A percentile compares a stretch with the other conserved stretches of the same genome.
These are phyloP conservation scores for Lipomyces oligophaga DNA, from an alignment of 805 yeast genomes.

Conservation along the genomic window DNA sequence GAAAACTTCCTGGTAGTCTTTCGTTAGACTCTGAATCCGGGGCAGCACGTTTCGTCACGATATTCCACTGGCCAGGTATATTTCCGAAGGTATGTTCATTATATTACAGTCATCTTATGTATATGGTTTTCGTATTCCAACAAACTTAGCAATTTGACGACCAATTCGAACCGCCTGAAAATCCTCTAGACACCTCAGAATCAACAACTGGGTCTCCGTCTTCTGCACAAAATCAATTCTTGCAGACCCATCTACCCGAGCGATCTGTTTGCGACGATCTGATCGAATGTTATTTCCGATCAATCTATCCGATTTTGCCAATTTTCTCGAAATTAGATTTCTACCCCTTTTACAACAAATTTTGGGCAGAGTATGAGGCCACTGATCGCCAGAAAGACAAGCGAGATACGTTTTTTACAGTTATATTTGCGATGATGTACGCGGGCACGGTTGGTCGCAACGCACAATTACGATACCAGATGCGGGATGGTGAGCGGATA, in stretches of 20 bases:
- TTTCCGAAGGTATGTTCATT: background rate
- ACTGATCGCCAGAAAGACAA: background rate
- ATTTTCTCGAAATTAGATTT: constrained; percentile 1
- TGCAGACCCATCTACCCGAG: background rate
- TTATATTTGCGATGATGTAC: constrained; percentile 7
- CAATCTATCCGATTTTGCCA: constrained; percentile 5
- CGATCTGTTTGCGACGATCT: constrained; percentile 4
- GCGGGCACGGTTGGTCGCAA: background rate
- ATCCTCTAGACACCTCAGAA: no score
- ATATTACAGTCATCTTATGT: background rate
- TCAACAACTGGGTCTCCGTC: no score
- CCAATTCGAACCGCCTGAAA: no score
- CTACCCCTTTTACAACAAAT: background rate
- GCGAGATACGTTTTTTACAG: constrained; percentile 4
- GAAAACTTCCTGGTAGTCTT: no score
- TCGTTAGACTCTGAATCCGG: constrained; percentile 2
- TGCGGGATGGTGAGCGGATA: no score
- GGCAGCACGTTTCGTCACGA: constrained; percentile 3
- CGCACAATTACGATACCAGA: background rate
- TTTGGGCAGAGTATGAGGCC: constrained; percentile 2
- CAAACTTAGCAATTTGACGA: background rate
- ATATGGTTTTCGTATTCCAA: background rate
- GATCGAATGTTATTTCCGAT: constrained; percentile 1
- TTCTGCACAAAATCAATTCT: background rate
- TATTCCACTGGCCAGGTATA: constrained; percentile 1